Conservation (phyloP, 208 protist species). For the Lotmaria passim region DNA sequence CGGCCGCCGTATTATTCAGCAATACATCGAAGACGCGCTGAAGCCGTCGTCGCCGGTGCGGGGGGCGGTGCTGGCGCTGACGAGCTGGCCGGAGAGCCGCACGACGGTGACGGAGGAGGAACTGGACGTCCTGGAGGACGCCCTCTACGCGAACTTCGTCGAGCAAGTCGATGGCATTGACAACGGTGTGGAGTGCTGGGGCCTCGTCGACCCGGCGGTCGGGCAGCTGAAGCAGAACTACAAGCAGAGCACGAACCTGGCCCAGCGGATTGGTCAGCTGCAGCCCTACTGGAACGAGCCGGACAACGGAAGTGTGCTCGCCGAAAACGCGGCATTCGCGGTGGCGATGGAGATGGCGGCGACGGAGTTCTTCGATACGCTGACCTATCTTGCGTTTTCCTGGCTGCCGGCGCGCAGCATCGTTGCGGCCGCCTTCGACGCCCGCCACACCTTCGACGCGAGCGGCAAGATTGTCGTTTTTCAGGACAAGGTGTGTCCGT, state of each 20-base stretch:
- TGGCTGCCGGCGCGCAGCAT: constrained; percentile 93
- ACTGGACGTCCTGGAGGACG: constrained; percentile 78
- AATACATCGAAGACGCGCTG: constrained; percentile 56
- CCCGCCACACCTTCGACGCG: constrained; percentile 46
- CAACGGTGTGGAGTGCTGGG: constrained; percentile 92
- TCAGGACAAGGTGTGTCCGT: constrained; percentile 79
- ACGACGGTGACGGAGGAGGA: constrained; percentile 46
- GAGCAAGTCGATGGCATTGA: constrained; percentile 95
- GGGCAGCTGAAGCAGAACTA: constrained; percentile 75
- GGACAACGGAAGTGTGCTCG: constrained; percentile 40
- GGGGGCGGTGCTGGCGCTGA: constrained; percentile 47
- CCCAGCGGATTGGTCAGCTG: constrained; percentile 80
- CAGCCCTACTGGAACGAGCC: constrained; percentile 92
- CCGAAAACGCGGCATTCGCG: constrained; percentile 74
- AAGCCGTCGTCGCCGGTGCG: constrained; percentile 37
- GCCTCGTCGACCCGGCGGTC: constrained; percentile 28
- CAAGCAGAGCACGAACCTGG: constrained; percentile 72
- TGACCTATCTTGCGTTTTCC: constrained; percentile 83
- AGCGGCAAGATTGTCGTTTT: constrained; percentile 90
- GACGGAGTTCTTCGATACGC: constrained; percentile 84
- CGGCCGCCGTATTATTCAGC: constrained; percentile 91
- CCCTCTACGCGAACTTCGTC: constrained; percentile 91
- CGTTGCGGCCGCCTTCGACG: constrained; percentile 78
- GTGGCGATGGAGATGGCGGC: constrained; percentile 90
- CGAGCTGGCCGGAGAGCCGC: constrained; percentile 37